Percentiles rank a stretch among this genome's conserved stretches.
Conservation (phyloP, 2,329 filamentous ascomycete genomes). For the Biscogniauxia sp. region DNA sequence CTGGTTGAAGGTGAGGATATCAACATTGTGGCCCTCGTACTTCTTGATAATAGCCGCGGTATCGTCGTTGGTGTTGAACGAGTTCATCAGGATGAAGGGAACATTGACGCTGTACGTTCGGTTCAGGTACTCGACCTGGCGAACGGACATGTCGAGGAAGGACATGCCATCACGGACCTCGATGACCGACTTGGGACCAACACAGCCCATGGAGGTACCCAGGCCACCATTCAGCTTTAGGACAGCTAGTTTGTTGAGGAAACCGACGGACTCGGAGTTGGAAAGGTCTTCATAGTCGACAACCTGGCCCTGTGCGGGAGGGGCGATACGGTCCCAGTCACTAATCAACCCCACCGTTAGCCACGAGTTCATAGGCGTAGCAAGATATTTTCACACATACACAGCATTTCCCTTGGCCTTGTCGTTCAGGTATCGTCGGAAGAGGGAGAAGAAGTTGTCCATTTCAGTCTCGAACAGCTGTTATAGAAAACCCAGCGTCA, state of each 20-base stretch:
- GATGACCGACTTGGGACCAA: conserved; percentile 98
- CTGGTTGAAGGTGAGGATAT: conserved; percentile 99
- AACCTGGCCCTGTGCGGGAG: conserved; percentile 89
- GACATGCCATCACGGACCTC: conserved; percentile 99
- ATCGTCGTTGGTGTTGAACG: conserved; percentile 99
- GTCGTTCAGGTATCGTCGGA: conserved; percentile 97
- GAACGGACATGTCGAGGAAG: conserved; percentile 96
- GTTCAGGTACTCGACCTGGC: conserved; percentile 99
- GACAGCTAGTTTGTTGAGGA: conserved; percentile 95
- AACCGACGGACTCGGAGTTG: conserved; percentile 86
- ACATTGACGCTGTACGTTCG: conserved; percentile 96
- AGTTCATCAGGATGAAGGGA: conserved; percentile 99
- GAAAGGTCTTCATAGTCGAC: conserved; percentile 90
- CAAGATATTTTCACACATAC: conserved; percentile 44
- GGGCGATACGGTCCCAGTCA: conserved; percentile 95
- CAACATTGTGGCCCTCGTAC: conserved; percentile 99
- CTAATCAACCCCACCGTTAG: conserved; percentile 44
- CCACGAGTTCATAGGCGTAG: conserved; percentile 4
- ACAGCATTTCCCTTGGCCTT: conserved; percentile 96
- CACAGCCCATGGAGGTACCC: conserved; percentile 98
- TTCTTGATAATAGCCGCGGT: conserved; percentile 99
- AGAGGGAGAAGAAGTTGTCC: conserved; percentile 99
- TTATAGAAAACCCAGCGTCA: background rate
- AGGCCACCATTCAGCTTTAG: conserved; percentile 99
- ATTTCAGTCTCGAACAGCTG: conserved; percentile 97